Conservation (phyloP, 116 monocot species). For the Dioscorea cayenensis region DNA sequence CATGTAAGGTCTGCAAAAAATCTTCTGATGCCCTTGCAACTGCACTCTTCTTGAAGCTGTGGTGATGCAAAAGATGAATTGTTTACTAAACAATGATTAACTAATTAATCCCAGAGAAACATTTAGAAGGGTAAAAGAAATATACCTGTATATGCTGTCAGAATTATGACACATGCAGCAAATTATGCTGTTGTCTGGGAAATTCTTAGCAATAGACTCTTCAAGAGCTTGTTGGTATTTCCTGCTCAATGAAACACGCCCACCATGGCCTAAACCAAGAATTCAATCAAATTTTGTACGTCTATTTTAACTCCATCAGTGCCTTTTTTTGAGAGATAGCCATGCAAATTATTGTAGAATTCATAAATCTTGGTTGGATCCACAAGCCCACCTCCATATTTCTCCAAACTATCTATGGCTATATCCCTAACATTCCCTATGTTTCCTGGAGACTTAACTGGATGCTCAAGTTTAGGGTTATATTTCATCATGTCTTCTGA, state of each 20-base stretch:
- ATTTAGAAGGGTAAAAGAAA: neutral
- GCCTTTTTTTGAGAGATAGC: constrained; percentile 28
- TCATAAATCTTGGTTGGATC: constrained; percentile 26
- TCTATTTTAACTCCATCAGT: too few relatives aligned
- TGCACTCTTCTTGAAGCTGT: constrained; percentile 41
- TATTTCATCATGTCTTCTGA: too few relatives aligned
- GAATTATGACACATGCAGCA: too few relatives aligned
- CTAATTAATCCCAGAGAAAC: neutral
- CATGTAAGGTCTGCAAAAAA: constrained; percentile 56
- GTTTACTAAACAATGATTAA: neutral
- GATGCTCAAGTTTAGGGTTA: constrained; percentile 23
- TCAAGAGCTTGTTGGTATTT: too few relatives aligned
- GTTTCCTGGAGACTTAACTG: constrained; percentile 27
- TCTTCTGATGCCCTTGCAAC: constrained; percentile 57
- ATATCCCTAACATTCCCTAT: constrained; percentile 22
- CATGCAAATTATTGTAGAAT: constrained; percentile 27
- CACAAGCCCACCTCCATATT: constrained; percentile 30
- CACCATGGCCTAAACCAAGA: too few relatives aligned
- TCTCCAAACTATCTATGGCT: constrained; percentile 37
- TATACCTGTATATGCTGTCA: constrained; percentile 29
- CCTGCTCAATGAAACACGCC: too few relatives aligned
- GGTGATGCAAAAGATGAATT: neutral
- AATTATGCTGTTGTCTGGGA: too few relatives aligned
- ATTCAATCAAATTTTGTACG: constrained; percentile 20
- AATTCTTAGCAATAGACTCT: too few relatives aligned